Percentiles rank a stretch among this genome's conserved stretches.
Conservation (phyloP, 345 rosid genomes). For the Melaleuca quinquenervia region DNA sequence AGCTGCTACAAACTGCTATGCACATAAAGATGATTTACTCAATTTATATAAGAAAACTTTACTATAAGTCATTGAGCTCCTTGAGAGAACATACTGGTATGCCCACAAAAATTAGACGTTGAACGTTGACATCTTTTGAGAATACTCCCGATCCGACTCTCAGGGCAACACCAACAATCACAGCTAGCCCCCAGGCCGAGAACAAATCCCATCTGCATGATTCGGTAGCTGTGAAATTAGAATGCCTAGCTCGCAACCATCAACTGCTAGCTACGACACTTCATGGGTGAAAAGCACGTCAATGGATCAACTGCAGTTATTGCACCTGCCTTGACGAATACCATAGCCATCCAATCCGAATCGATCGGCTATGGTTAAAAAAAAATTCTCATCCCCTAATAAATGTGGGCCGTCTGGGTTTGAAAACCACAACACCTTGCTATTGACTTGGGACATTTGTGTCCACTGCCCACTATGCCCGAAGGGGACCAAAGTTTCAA, state of each 20-base stretch:
- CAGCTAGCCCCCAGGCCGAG: constrained; percentile 69
- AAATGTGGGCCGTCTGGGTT: too few relatives aligned
- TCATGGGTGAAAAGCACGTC: background rate
- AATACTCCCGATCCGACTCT: constrained; percentile 64
- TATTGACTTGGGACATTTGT: background rate
- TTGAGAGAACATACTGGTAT: constrained; percentile 45
- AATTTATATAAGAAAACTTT: background rate
- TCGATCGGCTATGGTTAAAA: too few relatives aligned
- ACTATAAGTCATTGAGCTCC: background rate
- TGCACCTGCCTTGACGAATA: too few relatives aligned
- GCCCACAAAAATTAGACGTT: constrained; percentile 58
- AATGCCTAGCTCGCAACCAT: background rate
- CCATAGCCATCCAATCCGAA: too few relatives aligned
- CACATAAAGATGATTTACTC: background rate
- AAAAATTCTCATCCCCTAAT: too few relatives aligned
- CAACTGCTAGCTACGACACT: background rate
- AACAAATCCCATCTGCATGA: constrained; percentile 66
- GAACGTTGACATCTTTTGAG: constrained; percentile 56
- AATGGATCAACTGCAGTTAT: too few relatives aligned
- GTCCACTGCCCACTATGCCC: background rate
- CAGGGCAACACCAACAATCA: constrained; percentile 58
- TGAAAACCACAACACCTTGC: background rate
- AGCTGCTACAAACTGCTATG: constrained; percentile 78
- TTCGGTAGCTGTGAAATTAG: background rate
- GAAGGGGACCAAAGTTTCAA: background rate